Evolutionary conservation across 202 grass and related monocot species (phyloP).

Genomic region (Zoysia matrella): DNA sequence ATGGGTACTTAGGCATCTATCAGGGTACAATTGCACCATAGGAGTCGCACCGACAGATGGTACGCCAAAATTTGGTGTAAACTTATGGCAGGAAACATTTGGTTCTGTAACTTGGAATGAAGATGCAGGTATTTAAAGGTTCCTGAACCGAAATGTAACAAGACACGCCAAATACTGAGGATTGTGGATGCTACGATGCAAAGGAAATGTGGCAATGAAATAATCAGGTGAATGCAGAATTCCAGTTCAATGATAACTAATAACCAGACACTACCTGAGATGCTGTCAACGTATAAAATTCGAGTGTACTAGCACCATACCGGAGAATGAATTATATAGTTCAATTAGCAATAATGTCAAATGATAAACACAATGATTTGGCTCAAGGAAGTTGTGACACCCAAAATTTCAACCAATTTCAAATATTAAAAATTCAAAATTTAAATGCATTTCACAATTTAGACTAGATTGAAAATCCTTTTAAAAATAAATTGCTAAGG

Average conservation of each 20-base stretch:
- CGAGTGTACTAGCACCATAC: background rate
- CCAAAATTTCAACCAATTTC: too few species aligned
- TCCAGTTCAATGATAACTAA: background rate
- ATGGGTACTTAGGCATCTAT: slow-evolving; percentile 9
- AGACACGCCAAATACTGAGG: background rate
- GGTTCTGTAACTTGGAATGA: slow-evolving; percentile 1
- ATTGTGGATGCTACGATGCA: background rate
- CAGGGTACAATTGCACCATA: slow-evolving; percentile 14
- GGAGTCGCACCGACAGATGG: slow-evolving; percentile 37
- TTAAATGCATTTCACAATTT: too few species aligned
- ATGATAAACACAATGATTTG: background rate
- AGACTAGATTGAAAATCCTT: too few species aligned
- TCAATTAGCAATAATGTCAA: slow-evolving; percentile 10
- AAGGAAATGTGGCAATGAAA: background rate
- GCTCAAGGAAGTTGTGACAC: background rate
- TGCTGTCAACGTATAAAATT: background rate
- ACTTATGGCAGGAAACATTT: slow-evolving; percentile 12
- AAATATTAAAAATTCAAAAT: too few species aligned
- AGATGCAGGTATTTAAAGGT: slow-evolving; percentile 8
- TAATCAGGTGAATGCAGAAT: slow-evolving; percentile 4
- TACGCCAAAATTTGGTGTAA: background rate
- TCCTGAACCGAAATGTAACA: background rate
- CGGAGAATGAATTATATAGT: slow-evolving; percentile 4
- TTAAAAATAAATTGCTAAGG: too few species aligned
- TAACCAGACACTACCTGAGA: background rate